Evolutionary conservation across 2,329 filamentous ascomycete species (phyloP), one percentile per base, ranked within the genome.

Genomic region (Dryadomyces sulphureus): DNA sequence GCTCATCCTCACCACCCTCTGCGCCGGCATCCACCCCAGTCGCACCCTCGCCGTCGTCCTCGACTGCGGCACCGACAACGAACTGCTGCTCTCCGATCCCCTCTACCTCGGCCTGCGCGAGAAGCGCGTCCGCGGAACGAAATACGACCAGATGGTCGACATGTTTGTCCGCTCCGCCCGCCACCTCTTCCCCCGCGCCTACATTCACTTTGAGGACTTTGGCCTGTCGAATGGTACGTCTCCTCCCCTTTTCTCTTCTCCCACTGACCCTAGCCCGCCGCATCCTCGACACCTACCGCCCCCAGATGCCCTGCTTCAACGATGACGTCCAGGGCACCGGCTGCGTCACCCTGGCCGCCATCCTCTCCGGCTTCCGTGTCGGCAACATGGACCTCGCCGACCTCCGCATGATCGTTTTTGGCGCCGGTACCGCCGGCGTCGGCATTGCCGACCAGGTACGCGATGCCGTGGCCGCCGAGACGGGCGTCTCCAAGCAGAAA

Each of bases 151-250:
- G 0, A 85, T 94, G 50, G 76, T 93, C 1, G 81, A 86, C 40
- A 74, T 64, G 0, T 94, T 94, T 55, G 75, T 94, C 8, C 65
- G 69, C 44, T 70, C 77, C 0, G 81, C 81, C 0, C 68, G 78
- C 39, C 77, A 81, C 54, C 68, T 78, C 2, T 94, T 81, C 50
- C 88, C 88, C 0, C 78, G 72, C 40, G 86, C 88, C 0, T 90
- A 89, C 54, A 81, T 94, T 19, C 87, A 94, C 56, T 94, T 93
- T 55, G 85, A 94, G 56, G 88, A 94, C 57, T 93, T 94, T 64
- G 87, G 86, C 1, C 64, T 93, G 0, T 61, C 62, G 1, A 94
- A 94, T 55, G 75, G 74, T 73, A 50, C 52, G 62, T 17, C 5
- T 27, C 27, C 8, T 25, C n/a, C n/a, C 2, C 22, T 41, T 45